Conservation (phyloP, 2,329 filamentous ascomycete species). For the Trichoderma sp. region DNA sequence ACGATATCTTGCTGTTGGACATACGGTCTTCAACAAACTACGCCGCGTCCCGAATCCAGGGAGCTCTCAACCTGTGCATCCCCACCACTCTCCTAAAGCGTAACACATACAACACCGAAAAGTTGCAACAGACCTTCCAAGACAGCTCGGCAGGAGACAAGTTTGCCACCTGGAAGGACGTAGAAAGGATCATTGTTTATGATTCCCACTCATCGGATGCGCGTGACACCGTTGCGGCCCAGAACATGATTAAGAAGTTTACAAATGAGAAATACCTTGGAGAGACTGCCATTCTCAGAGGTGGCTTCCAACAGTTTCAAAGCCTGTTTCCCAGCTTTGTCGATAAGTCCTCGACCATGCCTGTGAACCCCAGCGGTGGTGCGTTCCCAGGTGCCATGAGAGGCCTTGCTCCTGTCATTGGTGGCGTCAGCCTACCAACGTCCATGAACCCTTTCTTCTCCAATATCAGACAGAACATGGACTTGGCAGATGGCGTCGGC, state of each 20-base stretch:
- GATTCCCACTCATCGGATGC: constrained; percentile 73
- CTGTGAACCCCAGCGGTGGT: constrained; percentile 34
- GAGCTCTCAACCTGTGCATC: constrained; percentile 90
- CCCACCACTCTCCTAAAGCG: constrained; percentile 91
- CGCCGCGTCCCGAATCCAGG: constrained; percentile 67
- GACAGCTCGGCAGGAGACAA: constrained; percentile 63
- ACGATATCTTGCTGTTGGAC: constrained; percentile 69
- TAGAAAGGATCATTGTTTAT: constrained; percentile 80
- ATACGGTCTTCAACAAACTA: constrained; percentile 84
- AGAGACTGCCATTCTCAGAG: constrained; percentile 69
- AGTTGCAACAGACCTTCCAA: constrained; percentile 83
- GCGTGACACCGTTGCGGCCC: constrained; percentile 75
- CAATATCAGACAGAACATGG: constrained; percentile 96
- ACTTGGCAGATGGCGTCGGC: constrained; percentile 87
- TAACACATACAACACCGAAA: constrained; percentile 83
- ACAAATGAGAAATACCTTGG: constrained; percentile 78
- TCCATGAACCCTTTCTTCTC: constrained; percentile 81
- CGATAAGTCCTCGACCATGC: constrained; percentile 46
- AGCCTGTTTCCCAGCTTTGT: constrained; percentile 63
- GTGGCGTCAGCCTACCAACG: constrained; percentile 78
- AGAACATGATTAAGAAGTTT: constrained; percentile 94
- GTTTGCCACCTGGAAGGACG: constrained; percentile 74
- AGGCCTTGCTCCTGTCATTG: constrained; percentile 69
- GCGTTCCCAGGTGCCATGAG: constrained; percentile 44
- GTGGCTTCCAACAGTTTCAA: constrained; percentile 76